Evolutionary conservation across 805 yeast species (phyloP).

Genomic region (Pichia scutulata): DNA sequence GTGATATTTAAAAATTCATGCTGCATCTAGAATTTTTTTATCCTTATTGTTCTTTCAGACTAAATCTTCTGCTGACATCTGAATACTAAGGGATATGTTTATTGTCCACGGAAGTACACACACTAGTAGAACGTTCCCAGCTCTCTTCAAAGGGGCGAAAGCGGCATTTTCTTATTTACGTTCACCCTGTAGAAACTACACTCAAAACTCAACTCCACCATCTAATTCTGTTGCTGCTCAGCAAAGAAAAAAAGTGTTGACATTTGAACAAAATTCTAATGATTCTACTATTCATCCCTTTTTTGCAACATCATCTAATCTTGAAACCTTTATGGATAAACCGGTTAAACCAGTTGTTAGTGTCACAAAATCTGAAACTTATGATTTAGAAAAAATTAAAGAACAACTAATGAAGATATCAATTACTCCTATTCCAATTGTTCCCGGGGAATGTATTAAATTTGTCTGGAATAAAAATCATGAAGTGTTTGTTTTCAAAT

Average conservation of each 20-base stretch:
- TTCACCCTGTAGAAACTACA: not conserved
- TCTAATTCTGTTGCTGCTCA: constrained; percentile 5
- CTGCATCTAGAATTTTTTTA: not conserved
- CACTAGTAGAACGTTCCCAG: not conserved
- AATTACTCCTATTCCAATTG: constrained; percentile 26
- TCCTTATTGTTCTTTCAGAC: too few species aligned
- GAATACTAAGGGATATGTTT: not conserved
- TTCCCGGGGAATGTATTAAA: constrained; percentile 54
- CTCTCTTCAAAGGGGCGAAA: not conserved
- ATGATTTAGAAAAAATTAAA: constrained; percentile 47
- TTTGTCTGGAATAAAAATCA: constrained; percentile 29
- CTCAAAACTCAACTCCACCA: not conserved
- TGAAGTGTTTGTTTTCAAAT: constrained; percentile 52
- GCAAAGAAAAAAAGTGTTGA: constrained; percentile 11
- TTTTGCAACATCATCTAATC: constrained; percentile 10
- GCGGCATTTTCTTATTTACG: not conserved
- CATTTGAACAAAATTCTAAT: constrained; percentile 6
- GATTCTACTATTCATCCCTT: constrained; percentile 14
- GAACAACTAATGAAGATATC: constrained; percentile 32
- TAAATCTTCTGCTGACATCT: not conserved
- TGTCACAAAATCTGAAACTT: constrained; percentile 64
- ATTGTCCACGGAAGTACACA: not conserved
- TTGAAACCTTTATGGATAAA: constrained; percentile 4
- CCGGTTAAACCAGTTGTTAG: constrained; percentile 46
- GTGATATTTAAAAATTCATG: not conserved